Evolutionary conservation across 139 green algal species (phyloP).

Genomic region (Eudorina sp.): DNA sequence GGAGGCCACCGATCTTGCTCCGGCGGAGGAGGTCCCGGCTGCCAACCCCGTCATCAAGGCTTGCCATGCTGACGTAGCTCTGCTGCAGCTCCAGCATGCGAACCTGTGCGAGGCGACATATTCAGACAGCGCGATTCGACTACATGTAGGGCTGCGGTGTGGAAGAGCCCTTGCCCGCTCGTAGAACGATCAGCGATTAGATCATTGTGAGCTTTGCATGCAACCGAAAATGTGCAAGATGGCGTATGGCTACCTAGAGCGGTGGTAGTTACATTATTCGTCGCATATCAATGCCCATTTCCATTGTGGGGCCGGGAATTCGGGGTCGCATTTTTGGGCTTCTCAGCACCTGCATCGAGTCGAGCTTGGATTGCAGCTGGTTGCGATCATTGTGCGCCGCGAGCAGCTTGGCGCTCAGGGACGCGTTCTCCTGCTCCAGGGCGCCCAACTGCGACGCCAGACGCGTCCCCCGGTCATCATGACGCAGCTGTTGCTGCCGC

Average conservation of each 20-base stretch:
- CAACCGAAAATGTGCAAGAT: no score
- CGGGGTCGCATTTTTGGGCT: no score
- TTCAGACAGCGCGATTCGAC: no score
- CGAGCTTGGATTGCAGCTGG: slow-evolving; percentile 15
- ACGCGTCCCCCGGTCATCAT: slow-evolving; percentile 1
- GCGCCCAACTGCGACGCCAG: neutral
- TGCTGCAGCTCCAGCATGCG: slow-evolving; percentile 37
- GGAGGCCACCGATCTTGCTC: neutral
- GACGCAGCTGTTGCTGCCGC: neutral
- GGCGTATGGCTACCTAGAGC: no score
- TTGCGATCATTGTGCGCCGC: neutral
- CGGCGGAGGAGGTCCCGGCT: slow-evolving; percentile 24
- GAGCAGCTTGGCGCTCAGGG: neutral
- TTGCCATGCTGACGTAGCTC: slow-evolving; percentile 21
- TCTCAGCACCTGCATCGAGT: slow-evolving; percentile 22
- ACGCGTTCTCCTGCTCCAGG: slow-evolving; percentile 15
- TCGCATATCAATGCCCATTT: no score
- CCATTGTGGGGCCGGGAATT: no score
- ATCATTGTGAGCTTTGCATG: no score
- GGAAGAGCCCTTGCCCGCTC: no score
- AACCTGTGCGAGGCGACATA: neutral
- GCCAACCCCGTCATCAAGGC: neutral
- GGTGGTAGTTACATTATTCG: no score
- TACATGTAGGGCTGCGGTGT: no score
- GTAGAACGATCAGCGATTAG: no score